Evolutionary conservation across 352 stramenopile genomes (phyloP).

Genomic region (Pythium guiyangense): DNA sequence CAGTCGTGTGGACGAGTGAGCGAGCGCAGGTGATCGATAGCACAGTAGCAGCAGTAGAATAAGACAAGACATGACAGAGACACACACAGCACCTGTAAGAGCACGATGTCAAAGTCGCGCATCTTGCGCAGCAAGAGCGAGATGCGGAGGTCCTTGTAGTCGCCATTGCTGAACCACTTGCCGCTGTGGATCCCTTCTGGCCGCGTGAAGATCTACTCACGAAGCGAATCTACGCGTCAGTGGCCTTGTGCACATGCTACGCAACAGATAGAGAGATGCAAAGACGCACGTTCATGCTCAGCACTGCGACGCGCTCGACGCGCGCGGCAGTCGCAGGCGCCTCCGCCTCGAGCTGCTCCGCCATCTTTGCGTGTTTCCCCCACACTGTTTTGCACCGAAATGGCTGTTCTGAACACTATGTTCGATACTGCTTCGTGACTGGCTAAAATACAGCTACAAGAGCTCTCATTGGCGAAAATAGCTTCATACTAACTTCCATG

Average conservation of each 20-base stretch:
- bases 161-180: slow-evolving; percentile 59
- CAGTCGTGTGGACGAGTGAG: neutral
- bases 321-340: slow-evolving; percentile 6
- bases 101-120: slow-evolving; percentile 61
- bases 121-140: slow-evolving; percentile 72
- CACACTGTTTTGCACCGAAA: slow-evolving; percentile 15
- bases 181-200: slow-evolving; percentile 76
- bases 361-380: neutral
- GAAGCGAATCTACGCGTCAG: no score
- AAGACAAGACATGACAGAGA: neutral
- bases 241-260: no score
- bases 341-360: slow-evolving; percentile 3
- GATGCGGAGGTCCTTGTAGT: slow-evolving; percentile 71
- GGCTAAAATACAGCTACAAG: neutral
- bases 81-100: slow-evolving; percentile 33
- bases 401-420: neutral
- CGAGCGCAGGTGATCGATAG: no score
- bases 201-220: slow-evolving; percentile 63
- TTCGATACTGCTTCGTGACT: neutral
- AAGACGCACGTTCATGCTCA: slow-evolving; percentile 61
- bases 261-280: neutral
- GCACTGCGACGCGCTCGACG: slow-evolving; percentile 52
- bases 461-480: no score
- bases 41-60: neutral
- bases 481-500: no score